Evolutionary conservation across 2,329 filamentous ascomycete genomes (phyloP).

Genomic region (Aureobasidium musti): DNA sequence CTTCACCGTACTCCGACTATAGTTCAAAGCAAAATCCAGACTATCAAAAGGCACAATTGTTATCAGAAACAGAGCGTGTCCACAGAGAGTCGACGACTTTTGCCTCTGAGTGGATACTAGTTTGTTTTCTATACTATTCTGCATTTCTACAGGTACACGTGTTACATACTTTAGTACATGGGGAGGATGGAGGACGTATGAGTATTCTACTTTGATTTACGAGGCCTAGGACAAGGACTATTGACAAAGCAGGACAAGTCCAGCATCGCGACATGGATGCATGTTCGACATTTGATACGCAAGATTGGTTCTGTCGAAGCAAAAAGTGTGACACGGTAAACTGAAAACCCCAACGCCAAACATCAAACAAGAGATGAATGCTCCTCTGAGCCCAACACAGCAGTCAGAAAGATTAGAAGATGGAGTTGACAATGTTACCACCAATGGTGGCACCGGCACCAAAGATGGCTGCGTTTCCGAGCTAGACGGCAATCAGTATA

Average conservation of each 20-base stretch:
- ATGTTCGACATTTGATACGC: not conserved
- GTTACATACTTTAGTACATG: too few species aligned
- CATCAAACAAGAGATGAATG: not conserved
- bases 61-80: too few species aligned
- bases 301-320: not conserved
- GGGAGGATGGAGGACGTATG: too few species aligned
- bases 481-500: slow-evolving; percentile 29
- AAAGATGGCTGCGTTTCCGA: slow-evolving; percentile 83
- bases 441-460: slow-evolving; percentile 91
- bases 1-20: too few species aligned
- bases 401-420: slow-evolving; percentile 63
- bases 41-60: too few species aligned
- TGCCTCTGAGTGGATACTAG: too few species aligned
- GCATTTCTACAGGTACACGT: too few species aligned
- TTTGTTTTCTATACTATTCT: too few species aligned
- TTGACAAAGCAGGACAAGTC: not conserved
- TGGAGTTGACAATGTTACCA: slow-evolving; percentile 84
- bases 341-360: slow-evolving; percentile 13
- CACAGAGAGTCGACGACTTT: too few species aligned
- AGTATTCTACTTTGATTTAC: not conserved
- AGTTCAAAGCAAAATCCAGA: too few species aligned
- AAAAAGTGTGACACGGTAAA: not conserved
- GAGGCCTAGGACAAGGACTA: not conserved
- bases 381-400: not conserved
- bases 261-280: not conserved